Evolutionary conservation across 345 rosid species (phyloP), one percentile per base, ranked within the genome.

Genomic region (Raphanus sativus): DNA sequence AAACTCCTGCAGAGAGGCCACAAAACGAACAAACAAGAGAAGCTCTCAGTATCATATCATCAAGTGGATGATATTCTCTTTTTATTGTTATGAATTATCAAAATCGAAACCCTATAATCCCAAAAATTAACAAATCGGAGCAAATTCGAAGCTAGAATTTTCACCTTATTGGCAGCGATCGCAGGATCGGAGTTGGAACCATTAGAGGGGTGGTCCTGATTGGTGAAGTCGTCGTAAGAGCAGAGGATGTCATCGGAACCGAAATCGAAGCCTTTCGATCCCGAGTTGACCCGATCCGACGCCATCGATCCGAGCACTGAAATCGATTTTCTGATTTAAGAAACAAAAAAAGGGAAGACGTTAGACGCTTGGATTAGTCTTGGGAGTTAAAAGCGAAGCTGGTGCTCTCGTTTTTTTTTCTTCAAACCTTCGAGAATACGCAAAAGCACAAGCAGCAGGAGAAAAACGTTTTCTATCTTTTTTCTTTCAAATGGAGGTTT

Each of bases 241-340:
- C 97, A 93, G 79, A 96, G 99, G 76, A 96, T 96, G 67, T 96
- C 99, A 83, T 93, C 98, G 74, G 99, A 81, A 6, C 85, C 96
- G 26, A 96, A 96, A 88, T 93, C 98, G 78, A 91, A 96, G 1
- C 95, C 97, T 75, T 90, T 91, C 30, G 96, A 83, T 63, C 86
- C 89, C 40, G 92, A 72, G 74, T 81, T 88, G 77, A 79, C 80
- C 81, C 92, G 85, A 76, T 87, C 95, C 69, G 95, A 86, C 62
- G 97, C 99, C 99, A 96, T 96, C 9, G 61, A 64, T 71, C 45
- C 69, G 33, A 62, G 25, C 15, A n/a, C 59, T 69, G 5, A 38
- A 55, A 55, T 80, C 13, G 77, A 48, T 55, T 67, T 67, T 59
- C 15, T 33, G 42, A 69, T 60, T 0, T n/a, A 25, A 15, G 3